These are phyloP conservation scores for Glycine soja DNA, from an alignment of 306 rosid genomes.

Conservation along the genomic window DNA sequence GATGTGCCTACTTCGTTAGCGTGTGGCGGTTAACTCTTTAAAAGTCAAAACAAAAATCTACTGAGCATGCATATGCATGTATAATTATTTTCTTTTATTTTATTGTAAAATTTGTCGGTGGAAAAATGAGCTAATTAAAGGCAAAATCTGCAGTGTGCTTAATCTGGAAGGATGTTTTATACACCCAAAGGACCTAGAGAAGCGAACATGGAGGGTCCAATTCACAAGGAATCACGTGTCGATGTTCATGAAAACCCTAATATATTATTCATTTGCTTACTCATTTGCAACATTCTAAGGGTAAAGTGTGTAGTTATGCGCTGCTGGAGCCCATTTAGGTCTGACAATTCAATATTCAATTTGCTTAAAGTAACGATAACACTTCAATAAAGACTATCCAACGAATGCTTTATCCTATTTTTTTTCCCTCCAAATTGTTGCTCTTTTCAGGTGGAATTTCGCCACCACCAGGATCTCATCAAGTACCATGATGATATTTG, in stretches of 20 bases:
- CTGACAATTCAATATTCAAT: constrained; percentile 41
- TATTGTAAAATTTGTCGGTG: not conserved
- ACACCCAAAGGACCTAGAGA: constrained; percentile 45
- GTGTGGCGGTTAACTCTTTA: not conserved
- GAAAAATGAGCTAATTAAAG: not conserved
- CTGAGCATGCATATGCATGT: not conserved
- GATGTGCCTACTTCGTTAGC: not conserved
- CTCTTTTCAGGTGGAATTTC: constrained; percentile 44
- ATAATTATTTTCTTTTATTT: not conserved
- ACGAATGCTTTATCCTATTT: constrained; percentile 51
- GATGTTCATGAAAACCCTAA: constrained; percentile 52
- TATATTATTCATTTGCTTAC: constrained; percentile 40
- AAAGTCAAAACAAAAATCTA: constrained; percentile 27
- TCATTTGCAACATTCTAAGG: constrained; percentile 44
- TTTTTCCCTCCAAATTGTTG: not conserved
- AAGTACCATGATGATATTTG: constrained; percentile 17
- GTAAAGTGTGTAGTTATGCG: constrained; percentile 48
- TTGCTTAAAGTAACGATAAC: constrained; percentile 48
- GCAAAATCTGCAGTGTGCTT: not conserved
- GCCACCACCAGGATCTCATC: constrained; percentile 17
- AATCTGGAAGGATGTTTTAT: constrained; percentile 37
- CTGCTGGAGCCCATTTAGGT: constrained; percentile 52
- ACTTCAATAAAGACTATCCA: constrained; percentile 45
- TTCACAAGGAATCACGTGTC: constrained; percentile 76
- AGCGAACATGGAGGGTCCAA: constrained; percentile 64